phyloP scores from a whole-genome alignment of 805 yeast species.

The Starmerella potacharoeniae region DNA sequence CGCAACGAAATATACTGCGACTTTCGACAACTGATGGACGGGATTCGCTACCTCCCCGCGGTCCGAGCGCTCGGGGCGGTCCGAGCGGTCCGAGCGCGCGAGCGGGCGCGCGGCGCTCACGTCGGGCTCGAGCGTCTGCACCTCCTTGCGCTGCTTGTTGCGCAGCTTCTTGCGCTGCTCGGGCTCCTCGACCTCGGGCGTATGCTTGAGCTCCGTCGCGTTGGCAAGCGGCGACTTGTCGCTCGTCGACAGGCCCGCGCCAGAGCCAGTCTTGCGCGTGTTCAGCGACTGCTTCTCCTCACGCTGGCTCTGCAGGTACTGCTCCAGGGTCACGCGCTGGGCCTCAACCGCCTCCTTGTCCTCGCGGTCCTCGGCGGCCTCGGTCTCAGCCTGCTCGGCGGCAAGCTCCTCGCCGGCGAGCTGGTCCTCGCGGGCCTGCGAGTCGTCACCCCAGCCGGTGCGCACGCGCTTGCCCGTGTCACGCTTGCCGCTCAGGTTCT shows the following conservation, averaged over 20 bases:
- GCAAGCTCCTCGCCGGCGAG: slow-evolving; percentile 38
- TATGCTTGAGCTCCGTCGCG: slow-evolving; percentile 29
- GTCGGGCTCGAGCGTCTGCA: slow-evolving; percentile 42
- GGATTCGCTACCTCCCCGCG: too few relatives aligned
- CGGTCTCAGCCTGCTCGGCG: slow-evolving; percentile 31
- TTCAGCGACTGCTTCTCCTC: slow-evolving; percentile 26
- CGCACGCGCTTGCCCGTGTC: slow-evolving; percentile 76
- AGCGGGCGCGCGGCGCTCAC: slow-evolving; percentile 14
- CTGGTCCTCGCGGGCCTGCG: slow-evolving; percentile 54
- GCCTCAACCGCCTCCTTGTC: slow-evolving; percentile 36
- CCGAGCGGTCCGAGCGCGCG: slow-evolving; percentile 31
- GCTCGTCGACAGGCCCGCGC: background rate
- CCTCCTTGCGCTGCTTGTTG: slow-evolving; percentile 67
- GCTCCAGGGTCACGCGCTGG: slow-evolving; percentile 52
- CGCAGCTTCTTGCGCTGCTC: slow-evolving; percentile 59
- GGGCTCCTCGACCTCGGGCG: slow-evolving; percentile 9
- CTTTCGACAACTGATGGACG: too few relatives aligned
- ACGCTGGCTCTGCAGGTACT: slow-evolving; percentile 52
- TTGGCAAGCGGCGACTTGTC: slow-evolving; percentile 31
- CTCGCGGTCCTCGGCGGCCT: slow-evolving; percentile 33
- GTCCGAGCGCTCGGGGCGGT: slow-evolving; percentile 22
- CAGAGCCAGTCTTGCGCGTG: slow-evolving; percentile 41
- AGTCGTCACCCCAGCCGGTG: slow-evolving; percentile 82
- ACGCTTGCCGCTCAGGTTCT: slow-evolving; percentile 67
- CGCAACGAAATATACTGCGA: too few relatives aligned